Percentiles rank a stretch among this genome's conserved stretches.
These are phyloP conservation scores for Thymus mandschuricus DNA, from an alignment of 257 asterid genomes.

Conservation along the genomic window DNA sequence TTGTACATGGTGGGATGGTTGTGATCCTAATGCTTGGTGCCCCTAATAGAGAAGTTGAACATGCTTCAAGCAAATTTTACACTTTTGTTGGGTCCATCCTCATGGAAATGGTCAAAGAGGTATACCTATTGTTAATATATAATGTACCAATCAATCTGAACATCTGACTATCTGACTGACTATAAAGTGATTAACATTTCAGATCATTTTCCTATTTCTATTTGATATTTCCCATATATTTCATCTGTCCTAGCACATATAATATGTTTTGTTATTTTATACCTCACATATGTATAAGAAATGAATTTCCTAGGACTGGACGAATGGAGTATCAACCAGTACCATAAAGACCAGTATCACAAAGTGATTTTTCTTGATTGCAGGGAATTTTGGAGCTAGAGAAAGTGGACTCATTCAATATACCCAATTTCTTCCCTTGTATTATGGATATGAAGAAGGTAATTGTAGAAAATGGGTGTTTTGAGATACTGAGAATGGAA, in stretches of 20 bases:
- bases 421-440: background rate
- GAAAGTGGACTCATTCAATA: background rate
- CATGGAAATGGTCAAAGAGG: constrained; percentile 3
- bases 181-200: too few species aligned
- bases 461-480: background rate
- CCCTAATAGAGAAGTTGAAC: background rate
- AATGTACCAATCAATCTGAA: too few species aligned
- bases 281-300: too few species aligned
- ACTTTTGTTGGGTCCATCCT: background rate
- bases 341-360: too few species aligned
- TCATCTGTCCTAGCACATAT: too few species aligned
- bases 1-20: background rate
- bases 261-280: too few species aligned
- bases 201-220: too few species aligned
- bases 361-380: background rate
- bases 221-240: too few species aligned
- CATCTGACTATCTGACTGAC: too few species aligned
- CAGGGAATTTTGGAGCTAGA: background rate
- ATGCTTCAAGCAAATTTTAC: background rate
- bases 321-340: too few species aligned
- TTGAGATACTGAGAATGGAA: background rate
- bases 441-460: background rate
- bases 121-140: background rate
- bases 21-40: background rate
- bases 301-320: too few species aligned